Percentiles rank a stretch among this genome's conserved stretches.
Evolutionary conservation across 75 land plant species (phyloP).

Genomic region (Cupressus sempervirens): DNA sequence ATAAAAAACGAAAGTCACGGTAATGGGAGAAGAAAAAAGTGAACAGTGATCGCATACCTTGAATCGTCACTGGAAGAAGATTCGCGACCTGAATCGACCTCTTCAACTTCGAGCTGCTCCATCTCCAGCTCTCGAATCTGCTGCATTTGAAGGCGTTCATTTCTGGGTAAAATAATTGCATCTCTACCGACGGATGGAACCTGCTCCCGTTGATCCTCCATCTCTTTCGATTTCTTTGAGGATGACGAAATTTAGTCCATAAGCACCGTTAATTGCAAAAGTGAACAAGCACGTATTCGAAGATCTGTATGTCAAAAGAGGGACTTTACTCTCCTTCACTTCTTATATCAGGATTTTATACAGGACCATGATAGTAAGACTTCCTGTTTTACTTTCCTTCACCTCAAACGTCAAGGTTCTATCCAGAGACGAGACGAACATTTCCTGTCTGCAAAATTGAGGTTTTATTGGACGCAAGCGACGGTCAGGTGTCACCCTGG

Average conservation of each 20-base stretch:
- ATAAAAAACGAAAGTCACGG: not conserved
- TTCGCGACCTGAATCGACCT: conserved; percentile 45
- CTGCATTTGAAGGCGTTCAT: conserved; percentile 70
- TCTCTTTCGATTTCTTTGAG: not conserved
- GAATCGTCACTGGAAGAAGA: conserved; percentile 29
- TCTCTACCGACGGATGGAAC: not conserved
- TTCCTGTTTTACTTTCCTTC: too few species aligned
- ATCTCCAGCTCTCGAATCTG: conserved; percentile 73
- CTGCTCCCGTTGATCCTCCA: not conserved
- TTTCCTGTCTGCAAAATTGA: too few species aligned
- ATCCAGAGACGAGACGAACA: too few species aligned
- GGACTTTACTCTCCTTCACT: too few species aligned
- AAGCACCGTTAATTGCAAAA: too few species aligned
- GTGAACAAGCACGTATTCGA: too few species aligned
- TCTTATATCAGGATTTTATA: too few species aligned
- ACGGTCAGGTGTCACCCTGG: too few species aligned
- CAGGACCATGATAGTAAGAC: too few species aligned
- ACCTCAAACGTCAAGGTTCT: too few species aligned
- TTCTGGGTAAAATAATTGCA: not conserved
- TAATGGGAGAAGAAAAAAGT: not conserved
- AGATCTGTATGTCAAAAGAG: too few species aligned
- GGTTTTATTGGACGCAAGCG: too few species aligned
- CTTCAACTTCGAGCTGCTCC: conserved; percentile 85
- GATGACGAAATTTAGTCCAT: not conserved
- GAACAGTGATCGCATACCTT: not conserved